Evolutionary conservation across 1,139 yeast genomes (phyloP), one percentile per base, ranked within the genome.

Genomic region (Martiniozyma asiatica): DNA sequence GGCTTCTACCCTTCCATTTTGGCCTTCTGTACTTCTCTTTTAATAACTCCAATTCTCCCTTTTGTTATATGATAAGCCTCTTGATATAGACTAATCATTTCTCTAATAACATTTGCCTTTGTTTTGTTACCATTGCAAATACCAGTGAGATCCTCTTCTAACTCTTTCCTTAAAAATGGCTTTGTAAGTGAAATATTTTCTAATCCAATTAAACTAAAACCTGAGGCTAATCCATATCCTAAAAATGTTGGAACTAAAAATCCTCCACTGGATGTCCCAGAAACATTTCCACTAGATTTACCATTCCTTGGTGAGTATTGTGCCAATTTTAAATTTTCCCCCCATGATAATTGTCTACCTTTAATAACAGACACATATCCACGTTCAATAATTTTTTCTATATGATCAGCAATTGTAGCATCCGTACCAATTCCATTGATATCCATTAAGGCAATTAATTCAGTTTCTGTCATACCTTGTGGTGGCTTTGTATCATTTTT

Each of bases 351-450:
- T 15, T 20, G 16, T 15, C 20, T 29, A 10, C 31, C 51, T 14
- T 42, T 42, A 19, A 51, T 58, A 41, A 76, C 75, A 11, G 58
- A 56, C 3, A 81, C 72, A 47, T 87, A 92, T 20, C 73, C 71
- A 33, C 98, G 57, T 8, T 53, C 52, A 16, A 68, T 57, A 27
- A 92, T 74, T 47, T 81, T 87, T 37, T 80, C 87, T 22, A 92
- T 89, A 53, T 92, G 99, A 26, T 89, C 98, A 0, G 98, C 98
- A 58, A 92, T 92, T 0, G 99, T 92, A 1, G 99, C 98, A 59
- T 92, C 99, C 0, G 99, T 92, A 1, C 99, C 99, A 29, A 92
- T 92, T 0, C 97, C 97, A 55, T 92, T 92, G 6, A 73, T 82
- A 57, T 92, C 98, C 99, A 92, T 92, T 30, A 89, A 58, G 8